Base-by-base conservation (phyloP, 2,329 filamentous ascomycete genomes). In the Fusarium pseudonygamai region DNA sequence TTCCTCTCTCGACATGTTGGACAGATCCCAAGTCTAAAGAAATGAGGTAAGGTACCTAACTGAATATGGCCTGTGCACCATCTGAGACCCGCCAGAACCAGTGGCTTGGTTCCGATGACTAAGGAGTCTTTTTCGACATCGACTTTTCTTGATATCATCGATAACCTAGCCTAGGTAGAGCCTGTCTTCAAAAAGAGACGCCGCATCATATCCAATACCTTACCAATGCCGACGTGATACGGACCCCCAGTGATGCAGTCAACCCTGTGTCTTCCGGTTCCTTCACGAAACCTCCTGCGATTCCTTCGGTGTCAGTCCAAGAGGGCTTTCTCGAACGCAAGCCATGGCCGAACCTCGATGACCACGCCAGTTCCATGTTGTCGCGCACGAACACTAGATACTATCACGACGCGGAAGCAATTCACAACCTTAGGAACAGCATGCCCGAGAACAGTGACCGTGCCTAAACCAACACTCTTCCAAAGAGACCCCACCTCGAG, bases 261-360 rank as follows among this genome's bases (percentile, higher is more conserved):
- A 68, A 79, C 81, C 72, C 76, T 85, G 77, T 83, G 81, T 71
- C 70, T 80, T 45, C 83, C 85, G 55, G 87, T 86, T 58, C 88
- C 88, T 32, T 90, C 88, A 58, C 82, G 82, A 73, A 84, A 81
- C 66, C 88, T 96, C 26, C 85, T 96, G 71, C 91, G 90, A 75
- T 96, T 93, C 80, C 86, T 96, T 72, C 91, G 90, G 74, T 89
- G 86, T 60, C 93, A 95, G 81, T 90, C 92, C 73, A 88, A 93
- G 75, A 85, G 85, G 61, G 79, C 88, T 71, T 87, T 89, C 76
- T 86, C 88, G 80, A 84, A 79, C 61, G 79, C 83, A 81, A 84
- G 80, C 57, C 79, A 83, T 60, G 85, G 83, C 76, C 78, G 30
- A 39, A 52, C 46, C 40, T 42, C 61, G 40, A 71, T 66, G 55